Evolutionary conservation across 202 grass and related monocot genomes (phyloP), one percentile per base, ranked within the genome.

Genomic region (Alloteropsis angusta): DNA sequence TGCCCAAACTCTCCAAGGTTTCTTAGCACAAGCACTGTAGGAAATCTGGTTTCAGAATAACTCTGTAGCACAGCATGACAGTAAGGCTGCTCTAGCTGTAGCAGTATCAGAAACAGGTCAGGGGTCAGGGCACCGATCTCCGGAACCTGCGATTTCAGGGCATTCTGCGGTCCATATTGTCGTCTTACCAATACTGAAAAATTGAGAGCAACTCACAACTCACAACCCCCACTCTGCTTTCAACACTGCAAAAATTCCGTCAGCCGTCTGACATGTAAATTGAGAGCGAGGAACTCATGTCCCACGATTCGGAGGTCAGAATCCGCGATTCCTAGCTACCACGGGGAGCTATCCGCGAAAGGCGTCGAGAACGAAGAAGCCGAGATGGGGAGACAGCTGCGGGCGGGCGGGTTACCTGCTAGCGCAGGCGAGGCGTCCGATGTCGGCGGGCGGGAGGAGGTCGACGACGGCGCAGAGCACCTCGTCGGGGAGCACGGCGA

Each of bases 351-450:
- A 42, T n/a, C 9, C 46, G 34, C 7, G 19, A 69, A 59, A 43
- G 18, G 18, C 6, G 25, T 4, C 5, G 41, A 7, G 4, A 54
- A 22, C 7, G 23, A 36, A 54, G 0, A 78, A 5, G 17, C 34
- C 5, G 12, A 25, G 6, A 26, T 25, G 30, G 63, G 9, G 5
- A 5, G 45, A 17, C 67, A 83, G 68, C 0, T 35, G 60, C 60
- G 65, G 18, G 47, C 28, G 22, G 18, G 61, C 55, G 56, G n/a
- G 44, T 15, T 53, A 95, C 96, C 92, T 99, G 96, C 92, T 99
- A 7, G 86, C 96, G 78, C 89, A 95, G 52, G 96, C 82, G 75
- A 99, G 87, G 78, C 84, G 92, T 19, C 83, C 96, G 80, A 98
- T 83, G 68, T 98, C 92, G 42, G 77, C 42, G 21, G 84, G 92